phyloP scores from a whole-genome alignment of 164 flowering plant genomes.

The Macadamia tetraphylla region DNA sequence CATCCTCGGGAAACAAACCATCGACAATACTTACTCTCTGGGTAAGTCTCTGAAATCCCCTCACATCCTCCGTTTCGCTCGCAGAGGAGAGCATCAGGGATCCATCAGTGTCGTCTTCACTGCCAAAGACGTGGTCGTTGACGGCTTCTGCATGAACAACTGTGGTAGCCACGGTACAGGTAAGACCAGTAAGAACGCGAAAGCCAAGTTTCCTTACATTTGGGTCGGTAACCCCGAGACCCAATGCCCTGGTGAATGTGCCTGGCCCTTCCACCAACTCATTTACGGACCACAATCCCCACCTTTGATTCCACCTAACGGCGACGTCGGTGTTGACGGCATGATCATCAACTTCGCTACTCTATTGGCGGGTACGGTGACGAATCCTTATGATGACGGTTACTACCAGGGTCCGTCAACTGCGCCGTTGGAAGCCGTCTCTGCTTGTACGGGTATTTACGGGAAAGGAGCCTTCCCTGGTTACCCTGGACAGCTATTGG shows the following conservation, averaged over 20 bases:
- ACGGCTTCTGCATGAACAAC: constrained; percentile 45
- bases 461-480: constrained; percentile 83
- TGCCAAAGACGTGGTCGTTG: constrained; percentile 54
- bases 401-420: constrained; percentile 62
- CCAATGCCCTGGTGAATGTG: constrained; percentile 88
- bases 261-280: constrained; percentile 92
- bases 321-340: constrained; percentile 82
- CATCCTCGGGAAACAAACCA: constrained; percentile 42
- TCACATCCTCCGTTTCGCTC: constrained; percentile 34
- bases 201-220: constrained; percentile 31
- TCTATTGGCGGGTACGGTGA: constrained; percentile 64
- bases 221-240: constrained; percentile 87
- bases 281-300: constrained; percentile 76
- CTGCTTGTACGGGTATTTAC: constrained; percentile 71
- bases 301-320: constrained; percentile 69
- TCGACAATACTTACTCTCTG: constrained; percentile 38
- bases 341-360: constrained; percentile 80
- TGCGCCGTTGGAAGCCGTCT: constrained; percentile 75
- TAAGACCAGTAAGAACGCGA: constrained; percentile 5
- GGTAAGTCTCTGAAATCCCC: constrained; percentile 41
- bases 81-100: constrained; percentile 12
- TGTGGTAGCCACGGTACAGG: constrained; percentile 49
- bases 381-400: constrained; percentile 69
- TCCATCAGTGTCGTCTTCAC: constrained; percentile 49
- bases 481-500: constrained; percentile 54